Conservation (phyloP, 192 early-diverging fungal genomes). For the Martensiomyces pterosporus region DNA sequence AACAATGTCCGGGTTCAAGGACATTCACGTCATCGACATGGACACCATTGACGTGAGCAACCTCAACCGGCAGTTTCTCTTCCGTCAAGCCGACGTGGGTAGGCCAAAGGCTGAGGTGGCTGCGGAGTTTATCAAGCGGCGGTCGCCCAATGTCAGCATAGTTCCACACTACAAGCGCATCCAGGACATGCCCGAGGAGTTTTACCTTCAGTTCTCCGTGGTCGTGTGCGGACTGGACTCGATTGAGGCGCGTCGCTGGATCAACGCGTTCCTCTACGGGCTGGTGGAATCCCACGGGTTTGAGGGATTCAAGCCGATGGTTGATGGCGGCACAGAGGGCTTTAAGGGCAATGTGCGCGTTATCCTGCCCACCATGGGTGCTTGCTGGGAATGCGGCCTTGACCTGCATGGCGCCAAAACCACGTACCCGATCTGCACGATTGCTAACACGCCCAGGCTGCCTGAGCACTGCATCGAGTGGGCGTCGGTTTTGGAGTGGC, state of each 20-base stretch:
- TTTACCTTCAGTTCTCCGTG: conserved; percentile 81
- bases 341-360: conserved; percentile 94
- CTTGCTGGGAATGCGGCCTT: conserved; percentile 95
- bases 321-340: conserved; percentile 96
- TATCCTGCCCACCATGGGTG: conserved; percentile 77
- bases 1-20: conserved; percentile 71
- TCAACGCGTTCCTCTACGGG: conserved; percentile 82
- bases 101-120: conserved; percentile 75
- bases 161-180: conserved; percentile 83
- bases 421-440: conserved; percentile 95
- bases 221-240: conserved; percentile 94
- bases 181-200: conserved; percentile 94
- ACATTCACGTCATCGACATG: conserved; percentile 87
- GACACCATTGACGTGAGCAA: conserved; percentile 84
- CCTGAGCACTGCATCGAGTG: conserved; percentile 99
- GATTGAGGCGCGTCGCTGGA: conserved; percentile 95
- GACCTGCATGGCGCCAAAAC: conserved; percentile 86
- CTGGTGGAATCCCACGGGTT: conserved; percentile 74
- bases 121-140: conserved; percentile 67
- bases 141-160: conserved; percentile 65
- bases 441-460: conserved; percentile 94
- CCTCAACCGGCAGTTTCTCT: conserved; percentile 80
- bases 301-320: conserved; percentile 75
- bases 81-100: conserved; percentile 72
- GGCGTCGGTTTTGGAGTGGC: conserved; percentile 93